Evolutionary conservation across 352 stramenopile genomes (phyloP).

Genomic region (Phytopythium sindhum): DNA sequence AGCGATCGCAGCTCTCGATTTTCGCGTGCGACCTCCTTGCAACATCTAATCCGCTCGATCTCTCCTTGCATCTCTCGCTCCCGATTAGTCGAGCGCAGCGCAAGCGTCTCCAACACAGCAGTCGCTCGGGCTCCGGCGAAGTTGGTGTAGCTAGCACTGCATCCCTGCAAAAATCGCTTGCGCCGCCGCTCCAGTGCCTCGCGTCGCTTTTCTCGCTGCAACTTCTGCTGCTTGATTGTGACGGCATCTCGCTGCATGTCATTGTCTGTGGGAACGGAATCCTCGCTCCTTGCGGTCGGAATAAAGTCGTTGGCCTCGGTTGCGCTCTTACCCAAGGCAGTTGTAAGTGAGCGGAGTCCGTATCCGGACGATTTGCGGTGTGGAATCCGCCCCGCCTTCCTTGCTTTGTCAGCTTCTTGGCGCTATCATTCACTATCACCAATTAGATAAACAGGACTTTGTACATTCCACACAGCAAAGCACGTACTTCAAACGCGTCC

Average conservation of each 20-base stretch:
- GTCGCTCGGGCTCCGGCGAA: slow-evolving; percentile 21
- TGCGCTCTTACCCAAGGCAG: slow-evolving; percentile 27
- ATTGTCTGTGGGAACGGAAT: slow-evolving; percentile 20
- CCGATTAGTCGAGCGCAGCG: slow-evolving; percentile 43
- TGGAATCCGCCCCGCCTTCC: slow-evolving; percentile 11
- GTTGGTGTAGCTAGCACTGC: slow-evolving; percentile 28
- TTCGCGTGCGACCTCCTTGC: slow-evolving; percentile 63
- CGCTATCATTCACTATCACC: background rate
- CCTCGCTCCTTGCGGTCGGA: slow-evolving; percentile 17
- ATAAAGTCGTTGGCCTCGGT: slow-evolving; percentile 27
- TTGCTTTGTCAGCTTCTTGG: background rate
- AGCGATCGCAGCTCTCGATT: slow-evolving; percentile 48
- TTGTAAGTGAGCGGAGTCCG: slow-evolving; percentile 59
- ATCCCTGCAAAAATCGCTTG: slow-evolving; percentile 66
- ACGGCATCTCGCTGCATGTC: slow-evolving; percentile 18
- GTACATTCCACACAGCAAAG: background rate
- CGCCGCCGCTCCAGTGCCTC: slow-evolving; percentile 42
- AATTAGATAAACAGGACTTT: background rate
- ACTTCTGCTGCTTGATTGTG: slow-evolving; percentile 48
- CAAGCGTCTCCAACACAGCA: slow-evolving; percentile 35
- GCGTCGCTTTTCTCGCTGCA: slow-evolving; percentile 50
- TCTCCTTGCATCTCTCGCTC: slow-evolving; percentile 37
- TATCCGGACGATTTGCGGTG: slow-evolving; percentile 58
- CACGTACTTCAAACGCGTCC: slow-evolving; percentile 54
- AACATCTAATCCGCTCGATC: slow-evolving; percentile 51